Evolutionary conservation across 2,329 filamentous ascomycete species (phyloP).

Genomic region (Trichophyton benhamiae): DNA sequence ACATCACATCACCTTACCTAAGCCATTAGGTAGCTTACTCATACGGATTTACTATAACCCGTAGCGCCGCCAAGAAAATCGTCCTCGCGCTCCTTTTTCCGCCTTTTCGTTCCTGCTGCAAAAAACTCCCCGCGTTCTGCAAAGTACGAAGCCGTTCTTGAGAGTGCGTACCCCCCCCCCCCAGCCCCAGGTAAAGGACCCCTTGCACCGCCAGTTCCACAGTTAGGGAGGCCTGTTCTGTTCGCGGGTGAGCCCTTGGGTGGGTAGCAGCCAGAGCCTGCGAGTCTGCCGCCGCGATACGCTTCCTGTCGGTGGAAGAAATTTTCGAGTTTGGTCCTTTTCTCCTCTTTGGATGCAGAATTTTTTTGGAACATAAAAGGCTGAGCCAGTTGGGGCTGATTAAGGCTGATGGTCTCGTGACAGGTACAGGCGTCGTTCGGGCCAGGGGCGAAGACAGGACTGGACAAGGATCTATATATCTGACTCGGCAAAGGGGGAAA

Average conservation of each 20-base stretch:
- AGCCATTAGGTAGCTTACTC: neutral
- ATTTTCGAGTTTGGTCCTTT: neutral
- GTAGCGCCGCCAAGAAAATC: neutral
- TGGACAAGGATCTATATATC: neutral
- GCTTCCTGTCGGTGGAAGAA: neutral
- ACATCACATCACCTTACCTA: no score
- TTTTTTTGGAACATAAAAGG: neutral
- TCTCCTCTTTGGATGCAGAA: neutral
- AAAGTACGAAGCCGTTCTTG: conserved; percentile 16
- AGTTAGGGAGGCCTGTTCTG: neutral
- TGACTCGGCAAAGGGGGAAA: neutral
- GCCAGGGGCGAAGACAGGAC: conserved; percentile 11
- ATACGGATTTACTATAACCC: neutral
- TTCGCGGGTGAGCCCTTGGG: neutral
- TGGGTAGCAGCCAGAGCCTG: no score
- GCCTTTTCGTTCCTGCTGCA: neutral
- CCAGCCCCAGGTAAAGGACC: neutral
- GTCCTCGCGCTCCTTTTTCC: neutral
- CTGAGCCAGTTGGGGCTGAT: conserved; percentile 5
- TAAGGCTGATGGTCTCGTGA: conserved; percentile 15
- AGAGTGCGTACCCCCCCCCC: conserved; percentile 8
- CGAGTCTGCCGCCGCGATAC: neutral
- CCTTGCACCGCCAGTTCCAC: neutral
- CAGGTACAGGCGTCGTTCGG: conserved; percentile 8
- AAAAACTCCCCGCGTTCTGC: conserved; percentile 13